Evolutionary conservation across 305 asterid genomes (phyloP), one percentile per base, ranked within the genome.

Genomic region (Fraxinus sp.): DNA sequence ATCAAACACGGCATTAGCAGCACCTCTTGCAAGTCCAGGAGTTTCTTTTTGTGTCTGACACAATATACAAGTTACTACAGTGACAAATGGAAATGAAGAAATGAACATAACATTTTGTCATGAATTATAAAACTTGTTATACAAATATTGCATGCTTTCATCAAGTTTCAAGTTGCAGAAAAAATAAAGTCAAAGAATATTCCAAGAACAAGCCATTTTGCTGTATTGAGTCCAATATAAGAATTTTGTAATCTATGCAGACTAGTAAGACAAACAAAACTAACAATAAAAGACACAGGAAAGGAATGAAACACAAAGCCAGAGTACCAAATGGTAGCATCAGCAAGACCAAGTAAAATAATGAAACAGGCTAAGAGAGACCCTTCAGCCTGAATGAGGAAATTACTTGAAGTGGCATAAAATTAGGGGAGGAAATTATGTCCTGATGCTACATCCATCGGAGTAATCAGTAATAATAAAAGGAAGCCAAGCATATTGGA

Each of bases 11-110:
- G 98, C 99, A 84, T 90, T 91, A 74, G 98, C 93, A 82, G 99
- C 99, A 85, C 99, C 99, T 89, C 90, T 92, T 77, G 95, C 95
- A 74, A 90, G 97, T 86, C 87, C 96, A 75, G 97, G 98, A 80
- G 97, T 93, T 79, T 88, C 89, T 80, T 91, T 90, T 49, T 94
- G 94, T 75, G 85, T 97, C 99, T 96, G 86, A 80, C 32, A 78
- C 30, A 52, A 83, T 26, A 80, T 41, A 76, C 33, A 83, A 59
- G 82, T 77, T 77, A 87, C 72, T 72, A 85, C 49, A 74, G 36
- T 36, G 59, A 82, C 71, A 76, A 84, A 80, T 49, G 35, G 37
- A 81, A 81, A 78, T 32, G 49, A 79, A 33, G 55, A 57, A 77
- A 55, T 68, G 74, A 76, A 52, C 3, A 35, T 55, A 22, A 71